These are phyloP conservation scores for Metschnikowia borealis DNA, from an alignment of 805 yeast genomes.

Conservation along the genomic window DNA sequence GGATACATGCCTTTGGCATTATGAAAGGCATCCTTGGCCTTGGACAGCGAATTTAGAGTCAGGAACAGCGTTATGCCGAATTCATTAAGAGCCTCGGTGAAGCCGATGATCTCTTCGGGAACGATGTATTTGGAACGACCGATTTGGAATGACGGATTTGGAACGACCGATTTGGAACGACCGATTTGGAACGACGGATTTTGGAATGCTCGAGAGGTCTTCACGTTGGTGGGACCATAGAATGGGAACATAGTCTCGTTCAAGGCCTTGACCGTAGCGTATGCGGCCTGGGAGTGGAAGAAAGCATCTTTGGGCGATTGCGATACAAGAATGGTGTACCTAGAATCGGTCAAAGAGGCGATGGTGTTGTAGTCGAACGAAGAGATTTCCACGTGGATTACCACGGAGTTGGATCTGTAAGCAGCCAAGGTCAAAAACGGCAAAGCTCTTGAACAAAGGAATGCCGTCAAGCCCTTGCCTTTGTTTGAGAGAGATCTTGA, in stretches of 20 bases:
- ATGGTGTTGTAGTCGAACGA: slow-evolving; percentile 63
- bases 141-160: no score
- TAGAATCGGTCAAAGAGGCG: slow-evolving; percentile 69
- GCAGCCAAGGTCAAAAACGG: slow-evolving; percentile 47
- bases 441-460: slow-evolving; percentile 51
- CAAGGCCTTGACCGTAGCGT: slow-evolving; percentile 47
- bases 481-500: no score
- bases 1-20: no score
- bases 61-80: slow-evolving; percentile 29
- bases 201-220: slow-evolving; percentile 5
- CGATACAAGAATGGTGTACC: slow-evolving; percentile 67
- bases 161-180: no score
- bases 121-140: background rate
- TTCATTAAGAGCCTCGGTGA: slow-evolving; percentile 22
- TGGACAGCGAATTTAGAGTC: slow-evolving; percentile 22
- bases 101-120: slow-evolving; percentile 4
- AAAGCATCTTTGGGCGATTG: slow-evolving; percentile 51
- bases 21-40: slow-evolving; percentile 49
- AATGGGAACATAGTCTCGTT: slow-evolving; percentile 69
- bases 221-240: slow-evolving; percentile 34
- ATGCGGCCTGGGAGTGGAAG: slow-evolving; percentile 54
- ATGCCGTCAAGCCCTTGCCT: no score
- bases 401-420: slow-evolving; percentile 41
- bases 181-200: background rate
- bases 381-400: slow-evolving; percentile 57